Conservation (phyloP, 352 stramenopile species). For the Phytophthora aleatoria region DNA sequence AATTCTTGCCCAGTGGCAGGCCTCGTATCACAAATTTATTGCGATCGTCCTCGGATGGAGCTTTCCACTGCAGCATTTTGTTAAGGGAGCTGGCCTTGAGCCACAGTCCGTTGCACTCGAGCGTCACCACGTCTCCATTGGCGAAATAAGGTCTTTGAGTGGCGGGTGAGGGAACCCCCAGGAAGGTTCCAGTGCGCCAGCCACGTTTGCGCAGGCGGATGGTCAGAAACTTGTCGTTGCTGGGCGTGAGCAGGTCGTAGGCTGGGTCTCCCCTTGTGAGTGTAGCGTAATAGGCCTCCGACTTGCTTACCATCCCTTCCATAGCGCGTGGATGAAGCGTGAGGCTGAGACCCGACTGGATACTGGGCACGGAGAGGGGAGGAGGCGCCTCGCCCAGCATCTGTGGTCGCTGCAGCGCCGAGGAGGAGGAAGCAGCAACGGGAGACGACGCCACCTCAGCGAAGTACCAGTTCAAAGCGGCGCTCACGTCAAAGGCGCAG, state of each 20-base stretch:
- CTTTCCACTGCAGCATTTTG: conserved; percentile 89
- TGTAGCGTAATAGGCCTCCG: conserved; percentile 85
- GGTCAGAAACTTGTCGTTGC: conserved; percentile 85
- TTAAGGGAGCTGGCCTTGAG: conserved; percentile 75
- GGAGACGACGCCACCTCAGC: conserved; percentile 63
- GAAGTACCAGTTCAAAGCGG: conserved; percentile 90
- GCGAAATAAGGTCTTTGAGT: conserved; percentile 72
- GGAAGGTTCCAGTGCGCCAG: conserved; percentile 51
- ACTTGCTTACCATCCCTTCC: conserved; percentile 85
- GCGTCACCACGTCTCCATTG: conserved; percentile 87
- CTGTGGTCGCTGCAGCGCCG: neutral
- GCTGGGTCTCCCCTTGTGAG: conserved; percentile 68
- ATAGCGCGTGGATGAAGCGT: conserved; percentile 75
- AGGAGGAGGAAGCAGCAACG: conserved; percentile 5
- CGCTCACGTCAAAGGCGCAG: conserved; percentile 84
- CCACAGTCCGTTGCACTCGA: conserved; percentile 89
- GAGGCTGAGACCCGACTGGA: conserved; percentile 75
- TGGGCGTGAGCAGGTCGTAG: conserved; percentile 85
- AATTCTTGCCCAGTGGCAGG: conserved; percentile 69
- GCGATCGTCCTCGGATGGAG: conserved; percentile 79
- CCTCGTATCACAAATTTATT: conserved; percentile 89
- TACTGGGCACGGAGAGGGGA: conserved; percentile 37
- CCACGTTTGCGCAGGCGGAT: conserved; percentile 81
- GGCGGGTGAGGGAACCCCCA: conserved; percentile 33
- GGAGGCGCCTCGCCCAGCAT: neutral